Conservation (phyloP, 225 moss, liverwort and hornwort species). For the Asterella californica region DNA sequence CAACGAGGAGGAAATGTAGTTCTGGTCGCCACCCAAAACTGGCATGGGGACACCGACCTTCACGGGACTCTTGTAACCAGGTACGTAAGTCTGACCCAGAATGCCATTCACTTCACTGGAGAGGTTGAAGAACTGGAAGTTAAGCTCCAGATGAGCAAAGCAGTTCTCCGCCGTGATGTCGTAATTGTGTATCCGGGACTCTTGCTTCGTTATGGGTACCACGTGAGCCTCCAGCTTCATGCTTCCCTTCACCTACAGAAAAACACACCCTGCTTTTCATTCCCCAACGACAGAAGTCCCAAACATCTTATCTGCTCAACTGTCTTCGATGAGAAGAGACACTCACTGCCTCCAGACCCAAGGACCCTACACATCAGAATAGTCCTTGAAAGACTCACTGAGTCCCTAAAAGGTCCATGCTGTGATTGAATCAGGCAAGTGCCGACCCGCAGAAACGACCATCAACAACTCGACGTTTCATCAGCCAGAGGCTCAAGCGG, state of each 20-base stretch:
- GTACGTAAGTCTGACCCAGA: conserved; percentile 46
- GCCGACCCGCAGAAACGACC: too few relatives aligned
- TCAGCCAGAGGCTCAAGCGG: too few relatives aligned
- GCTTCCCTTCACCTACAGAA: conserved; percentile 31
- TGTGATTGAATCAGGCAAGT: too few relatives aligned
- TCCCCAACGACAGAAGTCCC: not conserved
- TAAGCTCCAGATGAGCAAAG: conserved; percentile 51
- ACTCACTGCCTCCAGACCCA: not conserved
- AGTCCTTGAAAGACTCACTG: too few relatives aligned
- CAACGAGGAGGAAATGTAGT: conserved; percentile 31
- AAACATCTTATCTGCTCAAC: not conserved
- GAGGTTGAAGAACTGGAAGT: conserved; percentile 46
- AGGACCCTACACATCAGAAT: too few relatives aligned
- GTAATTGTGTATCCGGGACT: conserved; percentile 44
- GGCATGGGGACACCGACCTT: conserved; percentile 48
- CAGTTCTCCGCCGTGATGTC: conserved; percentile 45
- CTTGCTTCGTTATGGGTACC: conserved; percentile 43
- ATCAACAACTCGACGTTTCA: too few relatives aligned
- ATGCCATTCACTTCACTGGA: conserved; percentile 41
- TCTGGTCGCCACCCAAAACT: conserved; percentile 35
- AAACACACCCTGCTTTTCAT: not conserved
- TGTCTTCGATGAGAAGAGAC: not conserved
- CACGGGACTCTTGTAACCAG: conserved; percentile 39
- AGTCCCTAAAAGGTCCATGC: too few relatives aligned
- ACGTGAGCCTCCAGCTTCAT: conserved; percentile 47